These are phyloP conservation scores for Hypoxylon sp. DNA, from an alignment of 2,329 filamentous ascomycete genomes.

Conservation along the genomic window DNA sequence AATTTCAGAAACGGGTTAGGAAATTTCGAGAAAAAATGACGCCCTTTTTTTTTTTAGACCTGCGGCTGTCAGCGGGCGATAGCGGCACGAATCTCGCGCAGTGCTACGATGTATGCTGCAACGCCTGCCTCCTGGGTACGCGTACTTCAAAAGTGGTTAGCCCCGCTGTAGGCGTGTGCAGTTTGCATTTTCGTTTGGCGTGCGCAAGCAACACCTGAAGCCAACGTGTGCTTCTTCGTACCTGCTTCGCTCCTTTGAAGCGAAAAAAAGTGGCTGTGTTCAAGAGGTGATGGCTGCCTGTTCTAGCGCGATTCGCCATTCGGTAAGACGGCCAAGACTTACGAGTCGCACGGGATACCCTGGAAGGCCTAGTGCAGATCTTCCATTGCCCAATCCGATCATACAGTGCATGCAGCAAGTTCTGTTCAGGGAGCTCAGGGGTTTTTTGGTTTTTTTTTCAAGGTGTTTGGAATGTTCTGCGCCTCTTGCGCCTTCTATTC, in stretches of 20 bases:
- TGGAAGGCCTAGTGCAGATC: conserved; percentile 34
- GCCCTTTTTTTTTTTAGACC: conserved; percentile 27
- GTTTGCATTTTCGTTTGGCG: not conserved
- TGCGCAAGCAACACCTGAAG: not conserved
- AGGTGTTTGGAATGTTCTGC: not conserved
- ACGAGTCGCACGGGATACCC: conserved; percentile 26
- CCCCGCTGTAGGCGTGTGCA: not conserved
- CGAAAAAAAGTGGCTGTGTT: not conserved
- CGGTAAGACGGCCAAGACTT: conserved; percentile 12
- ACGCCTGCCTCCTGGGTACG: conserved; percentile 15
- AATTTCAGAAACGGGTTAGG: conserved; percentile 14
- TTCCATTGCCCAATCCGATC: conserved; percentile 3
- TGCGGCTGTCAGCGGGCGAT: conserved; percentile 38
- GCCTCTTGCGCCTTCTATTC: not conserved
- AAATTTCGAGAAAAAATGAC: conserved; percentile 37
- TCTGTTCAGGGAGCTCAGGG: not conserved
- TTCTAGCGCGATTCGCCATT: conserved; percentile 2
- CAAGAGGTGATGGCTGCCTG: not conserved
- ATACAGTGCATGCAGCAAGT: conserved; percentile 2
- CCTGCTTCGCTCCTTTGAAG: not conserved
- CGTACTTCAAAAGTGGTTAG: not conserved
- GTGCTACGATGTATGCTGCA: conserved; percentile 13
- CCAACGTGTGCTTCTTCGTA: not conserved
- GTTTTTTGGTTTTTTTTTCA: not conserved
- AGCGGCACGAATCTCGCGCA: conserved; percentile 30